A percentile compares a stretch with the other conserved stretches of the same genome.
phyloP scores from a whole-genome alignment of 768 basidiomycete species.

The Hysterangium stoloniferum region DNA sequence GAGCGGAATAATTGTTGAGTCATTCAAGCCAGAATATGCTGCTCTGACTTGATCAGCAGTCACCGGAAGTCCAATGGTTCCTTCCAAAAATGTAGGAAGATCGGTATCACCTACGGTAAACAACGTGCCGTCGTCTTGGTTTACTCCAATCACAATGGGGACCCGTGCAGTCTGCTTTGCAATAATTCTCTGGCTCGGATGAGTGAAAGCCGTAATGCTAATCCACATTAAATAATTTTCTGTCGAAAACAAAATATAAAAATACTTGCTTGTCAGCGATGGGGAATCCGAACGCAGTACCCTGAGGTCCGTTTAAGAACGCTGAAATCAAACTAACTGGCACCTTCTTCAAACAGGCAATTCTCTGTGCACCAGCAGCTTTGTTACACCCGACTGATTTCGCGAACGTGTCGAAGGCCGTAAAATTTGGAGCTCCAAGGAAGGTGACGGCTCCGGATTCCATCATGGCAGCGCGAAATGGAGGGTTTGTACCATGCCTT shows the following conservation, averaged over 20 bases:
- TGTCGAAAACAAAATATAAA: neutral
- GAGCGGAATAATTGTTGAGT: conserved; percentile 12
- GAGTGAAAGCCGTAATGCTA: conserved; percentile 8
- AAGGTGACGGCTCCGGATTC: conserved; percentile 27
- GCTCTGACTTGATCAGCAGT: conserved; percentile 11
- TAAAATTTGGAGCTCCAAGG: conserved; percentile 25
- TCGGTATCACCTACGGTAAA: conserved; percentile 15
- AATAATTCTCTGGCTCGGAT: conserved; percentile 15
- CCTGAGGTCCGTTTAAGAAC: conserved; percentile 15
- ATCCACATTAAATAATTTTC: neutral
- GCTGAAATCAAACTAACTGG: conserved; percentile 16
- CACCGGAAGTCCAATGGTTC: conserved; percentile 4
- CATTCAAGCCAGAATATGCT: conserved; percentile 18
- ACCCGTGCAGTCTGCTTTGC: conserved; percentile 14
- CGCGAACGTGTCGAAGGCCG: conserved; percentile 21
- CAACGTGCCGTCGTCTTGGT: conserved; percentile 16
- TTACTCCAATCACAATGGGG: conserved; percentile 16
- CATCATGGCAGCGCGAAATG: conserved; percentile 46
- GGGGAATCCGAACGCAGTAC: conserved; percentile 5
- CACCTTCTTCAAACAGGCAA: conserved; percentile 20
- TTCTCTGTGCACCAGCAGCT: conserved; percentile 14
- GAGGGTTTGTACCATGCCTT: conserved; percentile 15
- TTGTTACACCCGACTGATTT: conserved; percentile 14
- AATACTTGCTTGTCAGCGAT: conserved; percentile 1
- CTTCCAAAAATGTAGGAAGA: conserved; percentile 13